Percentiles rank a stretch among this genome's conserved stretches.
Evolutionary conservation across 441 rosid genomes (phyloP).

Genomic region (Gossypium schwendimanii): DNA sequence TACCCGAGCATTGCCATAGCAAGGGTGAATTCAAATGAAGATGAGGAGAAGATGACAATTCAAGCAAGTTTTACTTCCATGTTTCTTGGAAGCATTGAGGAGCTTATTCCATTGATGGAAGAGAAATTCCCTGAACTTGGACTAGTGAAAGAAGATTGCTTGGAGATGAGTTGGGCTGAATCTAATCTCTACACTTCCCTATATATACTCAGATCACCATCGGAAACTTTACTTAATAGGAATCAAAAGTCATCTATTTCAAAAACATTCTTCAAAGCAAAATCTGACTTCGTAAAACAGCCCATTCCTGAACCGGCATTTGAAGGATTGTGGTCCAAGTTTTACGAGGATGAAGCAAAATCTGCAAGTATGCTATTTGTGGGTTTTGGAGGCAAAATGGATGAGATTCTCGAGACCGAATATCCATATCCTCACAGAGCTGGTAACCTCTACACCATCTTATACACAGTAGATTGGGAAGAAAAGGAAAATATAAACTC

Average conservation of each 20-base stretch:
- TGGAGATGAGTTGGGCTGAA: constrained; percentile 31
- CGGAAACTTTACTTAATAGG: constrained; percentile 23
- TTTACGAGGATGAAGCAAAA: constrained; percentile 2
- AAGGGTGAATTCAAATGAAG: not conserved
- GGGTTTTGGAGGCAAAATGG: constrained; percentile 40
- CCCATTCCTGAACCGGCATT: not conserved
- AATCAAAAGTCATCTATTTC: constrained; percentile 9
- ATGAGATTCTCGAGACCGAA: constrained; percentile 21
- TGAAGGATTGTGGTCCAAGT: constrained; percentile 13
- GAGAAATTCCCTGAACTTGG: constrained; percentile 21
- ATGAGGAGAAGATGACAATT: not conserved
- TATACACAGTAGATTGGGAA: constrained; percentile 30
- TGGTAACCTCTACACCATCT: constrained; percentile 34
- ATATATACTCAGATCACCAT: not conserved
- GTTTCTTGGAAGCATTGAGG: constrained; percentile 6
- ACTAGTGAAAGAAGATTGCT: constrained; percentile 21
- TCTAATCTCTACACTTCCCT: constrained; percentile 14
- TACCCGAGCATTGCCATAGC: not conserved
- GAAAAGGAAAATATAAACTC: not conserved
- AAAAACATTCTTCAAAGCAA: constrained; percentile 18
- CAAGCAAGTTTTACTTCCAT: not conserved
- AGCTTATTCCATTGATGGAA: constrained; percentile 22
- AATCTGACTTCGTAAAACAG: constrained; percentile 30
- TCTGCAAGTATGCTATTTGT: not conserved
- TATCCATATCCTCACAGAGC: constrained; percentile 44